phyloP scores from a whole-genome alignment of 495 filamentous ascomycete species.

The Podospora didyma region DNA sequence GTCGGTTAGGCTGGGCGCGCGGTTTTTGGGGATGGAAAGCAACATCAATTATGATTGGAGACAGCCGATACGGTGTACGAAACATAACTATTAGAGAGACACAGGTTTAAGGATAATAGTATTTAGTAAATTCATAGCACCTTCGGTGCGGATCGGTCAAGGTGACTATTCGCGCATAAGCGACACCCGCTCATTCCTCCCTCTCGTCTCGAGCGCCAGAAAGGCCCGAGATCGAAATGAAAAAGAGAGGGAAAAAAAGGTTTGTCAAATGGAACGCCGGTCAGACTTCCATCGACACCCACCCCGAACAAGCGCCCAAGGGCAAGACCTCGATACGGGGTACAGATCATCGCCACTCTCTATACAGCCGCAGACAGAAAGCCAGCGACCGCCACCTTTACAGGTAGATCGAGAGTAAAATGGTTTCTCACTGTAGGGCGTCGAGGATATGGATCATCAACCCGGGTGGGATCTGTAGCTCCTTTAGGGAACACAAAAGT shows the following conservation, averaged over 20 bases:
- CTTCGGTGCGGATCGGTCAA: too few species aligned
- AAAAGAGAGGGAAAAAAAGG: slow-evolving; percentile 40
- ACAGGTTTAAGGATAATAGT: too few species aligned
- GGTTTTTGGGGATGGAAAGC: too few species aligned
- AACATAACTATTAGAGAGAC: too few species aligned
- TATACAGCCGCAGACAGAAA: slow-evolving; percentile 39
- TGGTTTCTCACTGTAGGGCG: slow-evolving; percentile 54
- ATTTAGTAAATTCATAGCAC: too few species aligned
- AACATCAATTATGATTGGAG: too few species aligned
- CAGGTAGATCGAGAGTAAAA: slow-evolving; percentile 47
- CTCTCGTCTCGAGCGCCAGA: slow-evolving; percentile 29
- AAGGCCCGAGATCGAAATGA: slow-evolving; percentile 40
- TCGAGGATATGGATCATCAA: slow-evolving; percentile 58
- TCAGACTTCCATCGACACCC: slow-evolving; percentile 61
- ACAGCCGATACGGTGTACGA: too few species aligned
- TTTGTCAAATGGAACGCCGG: slow-evolving; percentile 33
- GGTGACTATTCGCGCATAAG: too few species aligned
- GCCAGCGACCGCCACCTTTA: slow-evolving; percentile 41
- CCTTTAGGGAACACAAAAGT: slow-evolving; percentile 71
- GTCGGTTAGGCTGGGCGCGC: background rate
- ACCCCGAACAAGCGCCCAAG: slow-evolving; percentile 52
- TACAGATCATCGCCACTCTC: slow-evolving; percentile 62
- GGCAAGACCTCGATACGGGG: slow-evolving; percentile 47
- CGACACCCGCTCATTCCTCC: too few species aligned
- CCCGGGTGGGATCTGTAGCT: slow-evolving; percentile 60